Base-by-base conservation (phyloP, 306 rosid genomes). In the Canavalia gladiata region DNA sequence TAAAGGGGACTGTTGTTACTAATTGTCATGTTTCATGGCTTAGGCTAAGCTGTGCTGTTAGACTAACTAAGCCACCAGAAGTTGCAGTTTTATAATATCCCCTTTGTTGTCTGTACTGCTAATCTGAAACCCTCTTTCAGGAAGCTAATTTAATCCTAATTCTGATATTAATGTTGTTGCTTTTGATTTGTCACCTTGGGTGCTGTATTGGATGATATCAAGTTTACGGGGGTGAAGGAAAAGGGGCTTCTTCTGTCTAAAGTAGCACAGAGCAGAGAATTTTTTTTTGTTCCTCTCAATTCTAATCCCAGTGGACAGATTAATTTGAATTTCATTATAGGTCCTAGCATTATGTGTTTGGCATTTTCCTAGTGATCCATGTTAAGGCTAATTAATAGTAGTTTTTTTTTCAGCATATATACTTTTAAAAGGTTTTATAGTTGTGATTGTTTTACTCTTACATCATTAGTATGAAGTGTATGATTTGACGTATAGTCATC, bases 71-170 rank as follows among this genome's bases (percentile, higher is more conserved):
- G 83, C 46, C 4, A 69, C 64, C 5, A 18, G 51, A 25, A 81
- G 56, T 55, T 34, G 69, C 72, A 43, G 57, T 68, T 79, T 56
- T 74, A 25, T 74, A 51, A 68, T 67, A 8, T 74, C 77, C 67
- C 63, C 31, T 18, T 58, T 8, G 1, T 72, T 45, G 54, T 84
- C 47, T n/a, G 58, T 75, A 43, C 37, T 13, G 12, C 65, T 59
- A n/a, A 35, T 78, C 7, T 8, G 63, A 52, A 68, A 12, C 70
- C 68, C 69, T 60, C 79, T 33, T 35, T 43, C 25, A 47, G 6
- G 56, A 29, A 58, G 18, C 62, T 56, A 6, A 66, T 58, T n/a
- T 67, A 30, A 57, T 63, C 11, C 31, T 8, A 71, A 62, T 64
- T 70, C 47, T 62, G 35, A 58, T 79, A 10, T 29, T 41, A 47